Evolutionary conservation across 164 flowering plant species (phyloP), one percentile per base, ranked within the genome.

Genomic region (Berberis vulgaris): DNA sequence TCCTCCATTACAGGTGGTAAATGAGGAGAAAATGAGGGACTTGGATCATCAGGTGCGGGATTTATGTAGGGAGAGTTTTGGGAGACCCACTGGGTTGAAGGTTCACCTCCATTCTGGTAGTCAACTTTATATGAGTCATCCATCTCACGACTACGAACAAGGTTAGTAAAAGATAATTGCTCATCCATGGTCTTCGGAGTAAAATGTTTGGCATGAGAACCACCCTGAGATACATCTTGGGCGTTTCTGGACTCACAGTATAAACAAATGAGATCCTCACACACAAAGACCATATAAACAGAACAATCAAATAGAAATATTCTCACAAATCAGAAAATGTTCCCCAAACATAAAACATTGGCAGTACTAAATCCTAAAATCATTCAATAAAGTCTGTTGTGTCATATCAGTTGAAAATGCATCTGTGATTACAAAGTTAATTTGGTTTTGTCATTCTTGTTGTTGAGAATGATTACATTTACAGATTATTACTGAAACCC

Each of bases 1-100:
- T 94, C 99, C 81, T 94, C 99, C 49, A 82, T 84, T 67, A 89
- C 99, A 44, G 96, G 91, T 59, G 91, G 79, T 72, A 94, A 69
- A 73, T 67, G 75, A 60, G 93, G 95, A 73, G 88, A 79, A 83
- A 78, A 82, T 1, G 94, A 79, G 52, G 84, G 77, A 69, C 65
- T 71, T 13, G 88, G 85, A 73, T 93, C 98, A 67, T 87, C 89
- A 67, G 55, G 66, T 8, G 76, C 49, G 45, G 83, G 70, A 26
- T 26, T 26, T 53, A 80, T 41, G 54, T 81, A 83, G 45, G 84
- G 69, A 67, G 90, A 61, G 72, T 60, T 81, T 72, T 81, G 89
- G 11, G 84, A 60, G 69, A 62, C 71, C 97, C 96, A 91, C 73
- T 81, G 83, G 47, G 73, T 68, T 11, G 88, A 63, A 50, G 81